Percentiles rank a stretch among this genome's conserved stretches.
Conservation (phyloP, 1,139 yeast species). For the Nakaseomyces sp. region DNA sequence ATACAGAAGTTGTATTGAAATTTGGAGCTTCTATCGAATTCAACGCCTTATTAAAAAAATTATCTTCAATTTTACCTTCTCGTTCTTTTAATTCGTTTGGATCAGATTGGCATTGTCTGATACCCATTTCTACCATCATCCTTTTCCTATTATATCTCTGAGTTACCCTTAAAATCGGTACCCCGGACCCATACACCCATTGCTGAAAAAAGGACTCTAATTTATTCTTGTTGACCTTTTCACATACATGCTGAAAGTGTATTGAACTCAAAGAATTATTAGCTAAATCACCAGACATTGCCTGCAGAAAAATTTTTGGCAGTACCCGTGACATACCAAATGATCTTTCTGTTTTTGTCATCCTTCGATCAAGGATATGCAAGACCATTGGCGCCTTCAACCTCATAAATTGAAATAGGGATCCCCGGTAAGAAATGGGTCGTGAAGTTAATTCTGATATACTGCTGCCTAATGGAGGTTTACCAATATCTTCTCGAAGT, state of each 20-base stretch:
- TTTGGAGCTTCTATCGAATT: constrained; percentile 19
- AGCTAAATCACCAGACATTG: constrained; percentile 86
- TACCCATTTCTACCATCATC: constrained; percentile 89
- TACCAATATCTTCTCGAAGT: constrained; percentile 68
- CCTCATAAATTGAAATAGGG: constrained; percentile 51
- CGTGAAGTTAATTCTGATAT: constrained; percentile 54
- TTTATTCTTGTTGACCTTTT: constrained; percentile 81
- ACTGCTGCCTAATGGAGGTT: constrained; percentile 70
- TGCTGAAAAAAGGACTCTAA: constrained; percentile 80
- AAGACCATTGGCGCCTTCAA: constrained; percentile 82
- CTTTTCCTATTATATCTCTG: constrained; percentile 91
- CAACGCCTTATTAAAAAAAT: constrained; percentile 26
- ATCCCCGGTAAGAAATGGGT: constrained; percentile 34
- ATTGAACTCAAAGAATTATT: constrained; percentile 72
- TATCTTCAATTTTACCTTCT: constrained; percentile 19
- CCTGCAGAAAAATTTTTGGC: constrained; percentile 85
- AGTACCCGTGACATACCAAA: constrained; percentile 87
- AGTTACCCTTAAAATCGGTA: constrained; percentile 79
- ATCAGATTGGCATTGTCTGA: constrained; percentile 75
- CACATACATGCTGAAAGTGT: constrained; percentile 88
- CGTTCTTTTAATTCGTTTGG: constrained; percentile 40
- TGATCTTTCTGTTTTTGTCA: constrained; percentile 93
- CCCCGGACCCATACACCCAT: constrained; percentile 88
- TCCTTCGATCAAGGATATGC: constrained; percentile 75
- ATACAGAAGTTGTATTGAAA: constrained; percentile 39